Conservation (phyloP, 768 basidiomycete genomes). For the Amanita phalloides region DNA sequence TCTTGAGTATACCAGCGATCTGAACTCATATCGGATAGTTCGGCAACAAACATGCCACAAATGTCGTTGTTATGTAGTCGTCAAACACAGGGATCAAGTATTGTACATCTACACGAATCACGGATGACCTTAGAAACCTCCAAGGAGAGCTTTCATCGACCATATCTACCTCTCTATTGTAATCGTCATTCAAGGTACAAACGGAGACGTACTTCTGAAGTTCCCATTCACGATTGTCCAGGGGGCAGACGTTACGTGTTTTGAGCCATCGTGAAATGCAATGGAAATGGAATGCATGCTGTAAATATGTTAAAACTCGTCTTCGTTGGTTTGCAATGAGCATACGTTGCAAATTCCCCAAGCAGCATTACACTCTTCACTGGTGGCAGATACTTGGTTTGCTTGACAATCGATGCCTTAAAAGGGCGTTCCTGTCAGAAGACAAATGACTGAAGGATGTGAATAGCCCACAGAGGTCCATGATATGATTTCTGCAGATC, state of each 20-base stretch:
- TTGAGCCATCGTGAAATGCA: slow-evolving; percentile 73
- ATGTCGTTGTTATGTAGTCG: background rate
- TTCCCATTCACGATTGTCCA: slow-evolving; percentile 97
- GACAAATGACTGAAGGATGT: slow-evolving; percentile 1
- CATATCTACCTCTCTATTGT: slow-evolving; percentile 22
- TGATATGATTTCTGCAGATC: slow-evolving; percentile 99
- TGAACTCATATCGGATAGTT: slow-evolving; percentile 14
- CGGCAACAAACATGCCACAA: background rate
- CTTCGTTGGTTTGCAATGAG: background rate
- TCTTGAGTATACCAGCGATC: slow-evolving; percentile 37
- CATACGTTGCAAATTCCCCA: slow-evolving; percentile 98
- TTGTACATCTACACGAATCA: slow-evolving; percentile 2
- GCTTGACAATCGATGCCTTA: slow-evolving; percentile 99
- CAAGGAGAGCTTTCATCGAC: slow-evolving; percentile 18
- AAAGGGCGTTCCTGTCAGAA: slow-evolving; percentile 1
- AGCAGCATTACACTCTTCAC: slow-evolving; percentile 94
- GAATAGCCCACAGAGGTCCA: slow-evolving; percentile 78
- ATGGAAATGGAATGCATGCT: slow-evolving; percentile 8
- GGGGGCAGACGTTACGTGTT: slow-evolving; percentile 89
- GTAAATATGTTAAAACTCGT: background rate
- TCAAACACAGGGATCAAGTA: background rate
- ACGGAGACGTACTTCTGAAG: slow-evolving; percentile 73
- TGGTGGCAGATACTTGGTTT: slow-evolving; percentile 94
- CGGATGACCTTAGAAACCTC: background rate
- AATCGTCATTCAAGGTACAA: background rate